Evolutionary conservation across 352 stramenopile genomes (phyloP).

Genomic region (Globisporangium spinosum): DNA sequence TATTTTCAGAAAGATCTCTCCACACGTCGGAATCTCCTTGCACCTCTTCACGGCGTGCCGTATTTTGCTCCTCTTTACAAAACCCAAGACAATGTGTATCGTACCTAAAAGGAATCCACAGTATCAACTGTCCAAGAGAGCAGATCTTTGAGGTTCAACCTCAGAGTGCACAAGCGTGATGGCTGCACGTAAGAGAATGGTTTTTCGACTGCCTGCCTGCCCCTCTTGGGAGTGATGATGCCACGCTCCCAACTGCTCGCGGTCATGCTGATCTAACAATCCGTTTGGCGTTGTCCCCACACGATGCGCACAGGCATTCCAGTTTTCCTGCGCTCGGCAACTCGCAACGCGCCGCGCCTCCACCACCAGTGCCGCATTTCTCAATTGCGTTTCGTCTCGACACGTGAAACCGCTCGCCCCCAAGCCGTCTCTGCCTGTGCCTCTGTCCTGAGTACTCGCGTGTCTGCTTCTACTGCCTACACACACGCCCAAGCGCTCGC

Average conservation of each 20-base stretch:
- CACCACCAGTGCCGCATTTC: constrained; percentile 9
- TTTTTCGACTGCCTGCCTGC: neutral
- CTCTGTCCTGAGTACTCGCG: constrained; percentile 1
- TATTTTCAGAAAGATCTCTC: neutral
- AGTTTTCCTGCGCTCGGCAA: constrained; percentile 4
- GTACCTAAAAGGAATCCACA: neutral
- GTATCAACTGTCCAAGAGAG: neutral
- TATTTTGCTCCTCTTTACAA: constrained; percentile 1
- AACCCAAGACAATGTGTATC: neutral
- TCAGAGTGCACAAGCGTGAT: neutral
- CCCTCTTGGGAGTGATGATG: neutral
- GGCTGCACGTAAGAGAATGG: neutral
- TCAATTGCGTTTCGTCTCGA: constrained; percentile 14
- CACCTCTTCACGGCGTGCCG: constrained; percentile 12
- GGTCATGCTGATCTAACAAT: neutral
- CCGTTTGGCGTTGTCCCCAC: neutral
- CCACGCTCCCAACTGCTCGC: neutral
- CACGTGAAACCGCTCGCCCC: constrained; percentile 15
- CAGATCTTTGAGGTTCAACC: constrained; percentile 6
- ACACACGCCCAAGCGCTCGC: constrained; percentile 17
- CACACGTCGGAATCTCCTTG: constrained; percentile 15
- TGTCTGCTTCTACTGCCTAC: constrained; percentile 16
- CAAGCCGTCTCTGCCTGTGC: neutral
- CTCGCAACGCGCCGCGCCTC: neutral
- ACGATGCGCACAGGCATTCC: constrained; percentile 12